These are phyloP conservation scores for Wickerhamomyces canadensis DNA, from an alignment of 805 yeast genomes.

Conservation along the genomic window DNA sequence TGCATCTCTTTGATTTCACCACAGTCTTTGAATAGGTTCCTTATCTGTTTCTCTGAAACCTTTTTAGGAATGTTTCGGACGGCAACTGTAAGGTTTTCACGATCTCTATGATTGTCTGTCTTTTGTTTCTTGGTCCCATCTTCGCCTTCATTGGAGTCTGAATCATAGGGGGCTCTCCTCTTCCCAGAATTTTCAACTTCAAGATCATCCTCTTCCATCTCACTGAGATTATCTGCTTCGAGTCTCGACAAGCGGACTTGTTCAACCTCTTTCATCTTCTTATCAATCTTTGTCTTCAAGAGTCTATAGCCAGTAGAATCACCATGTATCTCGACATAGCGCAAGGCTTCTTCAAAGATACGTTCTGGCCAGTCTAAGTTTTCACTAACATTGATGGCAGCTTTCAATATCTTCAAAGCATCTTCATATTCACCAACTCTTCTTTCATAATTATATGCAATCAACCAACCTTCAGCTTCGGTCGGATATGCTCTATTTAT, in stretches of 20 bases:
- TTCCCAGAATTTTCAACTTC: neutral
- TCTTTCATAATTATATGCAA: conserved; percentile 35
- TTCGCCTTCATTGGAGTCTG: conserved; percentile 6
- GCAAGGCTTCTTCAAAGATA: conserved; percentile 38
- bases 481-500: conserved; percentile 24
- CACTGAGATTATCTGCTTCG: neutral
- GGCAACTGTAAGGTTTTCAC: conserved; percentile 58
- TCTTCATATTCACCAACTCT: conserved; percentile 21
- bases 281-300: conserved; percentile 25
- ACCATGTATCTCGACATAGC: conserved; percentile 33
- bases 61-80: conserved; percentile 42
- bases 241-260: conserved; percentile 1
- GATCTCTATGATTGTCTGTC: conserved; percentile 31
- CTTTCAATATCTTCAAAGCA: conserved; percentile 26
- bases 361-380: conserved; percentile 47
- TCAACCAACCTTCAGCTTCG: conserved; percentile 45
- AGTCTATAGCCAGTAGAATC: conserved; percentile 17
- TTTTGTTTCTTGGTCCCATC: conserved; percentile 3
- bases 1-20: conserved; percentile 43
- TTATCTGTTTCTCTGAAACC: conserved; percentile 34
- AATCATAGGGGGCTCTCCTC: conserved; percentile 4
- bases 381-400: conserved; percentile 26
- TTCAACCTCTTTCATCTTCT: conserved; percentile 12
- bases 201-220: neutral
- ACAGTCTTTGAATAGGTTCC: conserved; percentile 50